Evolutionary conservation across 2,329 filamentous ascomycete genomes (phyloP), one percentile per base, ranked within the genome.

Genomic region (Ascochyta lentis): DNA sequence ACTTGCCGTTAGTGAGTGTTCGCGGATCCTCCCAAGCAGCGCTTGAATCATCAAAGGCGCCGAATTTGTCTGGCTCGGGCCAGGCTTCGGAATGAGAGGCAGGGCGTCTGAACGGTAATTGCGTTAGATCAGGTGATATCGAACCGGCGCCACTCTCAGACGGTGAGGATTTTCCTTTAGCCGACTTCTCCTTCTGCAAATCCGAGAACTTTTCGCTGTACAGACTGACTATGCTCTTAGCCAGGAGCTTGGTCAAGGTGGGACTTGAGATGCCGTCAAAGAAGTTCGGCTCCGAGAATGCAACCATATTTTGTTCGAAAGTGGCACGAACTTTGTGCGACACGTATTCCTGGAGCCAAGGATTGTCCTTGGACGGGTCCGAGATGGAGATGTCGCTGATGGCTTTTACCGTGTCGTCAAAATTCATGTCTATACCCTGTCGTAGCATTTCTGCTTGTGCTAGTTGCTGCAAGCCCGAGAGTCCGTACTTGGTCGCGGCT

Each of bases 311-410:
- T 5, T 49, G 15, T 24, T 46, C n/a, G 29, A 58, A 58, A 10
- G 49, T 24, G 4, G 27, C 31, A 19, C 38, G 19, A 13, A 34
- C 41, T 38, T 58, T 53, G 8, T 42, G 22, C 7, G 27, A 31
- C 29, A 58, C 34, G 23, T 26, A 50, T 4, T 54, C 41, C 22
- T 39, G 44, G 2, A 58, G 10, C 49, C 45, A 49, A 23, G 16
- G 13, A n/a, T 10, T 39, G 2, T 37, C 23, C 12, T 43, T 35
- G 2, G 12, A 19, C 4, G 12, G 22, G 12, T 38, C 19, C 2
- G 24, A n/a, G 6, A 44, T 1, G 3, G 39, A 46, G 2, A 47
- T 27, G 19, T 49, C 27, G 10, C 39, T 49, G 15, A 46, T 38
- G 23, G 35, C 45, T 13, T 12, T 19, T 16, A 47, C 13, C 23